Evolutionary conservation across 768 basidiomycete species (phyloP).

Genomic region (button mushroom (Agaricus bisporus)): DNA sequence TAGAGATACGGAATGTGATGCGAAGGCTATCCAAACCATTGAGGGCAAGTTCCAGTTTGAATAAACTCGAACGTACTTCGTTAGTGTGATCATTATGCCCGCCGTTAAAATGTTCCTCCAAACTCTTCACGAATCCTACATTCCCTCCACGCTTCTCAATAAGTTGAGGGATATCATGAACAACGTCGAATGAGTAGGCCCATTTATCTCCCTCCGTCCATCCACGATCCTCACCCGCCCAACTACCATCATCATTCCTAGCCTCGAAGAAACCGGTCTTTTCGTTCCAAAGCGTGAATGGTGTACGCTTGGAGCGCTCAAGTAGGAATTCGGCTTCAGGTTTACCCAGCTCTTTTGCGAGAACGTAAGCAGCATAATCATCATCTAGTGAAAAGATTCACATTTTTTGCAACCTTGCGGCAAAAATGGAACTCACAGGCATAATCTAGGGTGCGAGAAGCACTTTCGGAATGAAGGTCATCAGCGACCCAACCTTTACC

Average conservation of each 20-base stretch:
- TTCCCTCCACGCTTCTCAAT: slow-evolving; percentile 64
- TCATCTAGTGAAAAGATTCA: slow-evolving; percentile 43
- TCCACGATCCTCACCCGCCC: slow-evolving; percentile 66
- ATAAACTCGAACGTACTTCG: slow-evolving; percentile 40
- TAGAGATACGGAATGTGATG: slow-evolving; percentile 87
- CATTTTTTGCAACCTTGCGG: neutral
- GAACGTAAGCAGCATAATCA: slow-evolving; percentile 65
- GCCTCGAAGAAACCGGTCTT: slow-evolving; percentile 82
- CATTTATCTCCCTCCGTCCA: slow-evolving; percentile 75
- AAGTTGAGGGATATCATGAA: slow-evolving; percentile 62
- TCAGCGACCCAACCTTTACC: slow-evolving; percentile 70
- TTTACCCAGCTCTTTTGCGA: slow-evolving; percentile 51
- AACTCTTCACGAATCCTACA: slow-evolving; percentile 52
- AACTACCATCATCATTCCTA: slow-evolving; percentile 56
- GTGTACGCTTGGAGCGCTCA: slow-evolving; percentile 47
- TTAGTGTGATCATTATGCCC: slow-evolving; percentile 83
- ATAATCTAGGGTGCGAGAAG: slow-evolving; percentile 73
- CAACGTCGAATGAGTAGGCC: slow-evolving; percentile 75
- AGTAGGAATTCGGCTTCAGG: slow-evolving; percentile 41
- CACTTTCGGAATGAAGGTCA: slow-evolving; percentile 75
- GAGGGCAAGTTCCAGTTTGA: neutral
- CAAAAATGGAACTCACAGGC: slow-evolving; percentile 44
- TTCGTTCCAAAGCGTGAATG: slow-evolving; percentile 63
- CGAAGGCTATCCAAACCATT: slow-evolving; percentile 48
- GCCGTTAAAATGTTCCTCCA: slow-evolving; percentile 52